Conservation (phyloP, 768 basidiomycete genomes). For the Suillus clintonianus region DNA sequence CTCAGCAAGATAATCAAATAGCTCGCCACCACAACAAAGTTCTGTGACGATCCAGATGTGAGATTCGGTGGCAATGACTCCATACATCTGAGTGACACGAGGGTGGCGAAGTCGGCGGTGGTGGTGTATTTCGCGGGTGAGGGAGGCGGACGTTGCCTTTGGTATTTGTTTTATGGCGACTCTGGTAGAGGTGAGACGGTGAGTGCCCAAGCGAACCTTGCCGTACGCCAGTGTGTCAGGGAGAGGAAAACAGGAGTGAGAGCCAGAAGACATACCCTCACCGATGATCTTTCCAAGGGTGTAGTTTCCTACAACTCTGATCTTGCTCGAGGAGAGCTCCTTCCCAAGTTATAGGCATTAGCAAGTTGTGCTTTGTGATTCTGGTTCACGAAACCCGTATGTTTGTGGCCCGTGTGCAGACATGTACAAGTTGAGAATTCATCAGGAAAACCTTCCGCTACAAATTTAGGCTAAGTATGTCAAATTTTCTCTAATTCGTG, state of each 20-base stretch:
- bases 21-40: conserved; percentile 93
- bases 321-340: no score
- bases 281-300: no score
- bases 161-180: no score
- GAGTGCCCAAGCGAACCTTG: no score
- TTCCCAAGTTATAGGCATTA: conserved; percentile 96
- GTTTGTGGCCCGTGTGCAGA: conserved; percentile 59
- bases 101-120: conserved; percentile 97
- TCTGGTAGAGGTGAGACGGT: no score
- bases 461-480: no score
- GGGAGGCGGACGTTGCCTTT: conserved; percentile 89
- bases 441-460: no score
- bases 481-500: no score
- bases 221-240: no score
- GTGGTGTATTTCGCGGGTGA: conserved; percentile 98
- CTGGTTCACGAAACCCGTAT: conserved; percentile 60
- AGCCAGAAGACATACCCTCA: no score
- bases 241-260: no score
- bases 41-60: conserved; percentile 98
- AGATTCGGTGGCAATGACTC: conserved; percentile 95
- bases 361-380: conserved; percentile 89
- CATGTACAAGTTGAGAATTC: conserved; percentile 42
- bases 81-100: conserved; percentile 93
- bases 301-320: no score
- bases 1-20: conserved; percentile 98